Evolutionary conservation across 306 rosid genomes (phyloP), one percentile per base, ranked within the genome.

Genomic region (Ormosia semicastrata): DNA sequence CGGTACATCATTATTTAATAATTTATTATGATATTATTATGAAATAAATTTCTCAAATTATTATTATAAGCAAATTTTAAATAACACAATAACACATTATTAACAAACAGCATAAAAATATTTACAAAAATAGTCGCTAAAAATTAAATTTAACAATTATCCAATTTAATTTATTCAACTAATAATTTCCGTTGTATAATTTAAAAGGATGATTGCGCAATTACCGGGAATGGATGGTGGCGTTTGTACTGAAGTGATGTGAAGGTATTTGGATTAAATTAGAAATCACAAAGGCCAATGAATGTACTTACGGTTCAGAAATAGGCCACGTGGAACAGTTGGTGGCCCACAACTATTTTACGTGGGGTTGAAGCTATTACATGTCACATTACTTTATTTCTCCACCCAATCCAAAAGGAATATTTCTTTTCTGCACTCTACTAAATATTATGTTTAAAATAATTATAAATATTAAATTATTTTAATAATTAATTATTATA

Each of bases 201-300:
- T 2, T 63, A 2, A 73, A 41, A 74, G 29, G 30, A 0, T 37
- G 11, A 17, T 33, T 32, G 30, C 64, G 52, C 13, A 64, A 65
- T 77, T 50, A 39, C 36, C 5, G 41, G 54, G 10, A 50, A 77
- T 17, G 57, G 62, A 34, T 18, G 74, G 81, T 17, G 39, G 64
- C 10, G 24, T 69, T 69, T 69, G 65, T 3, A 43, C 13, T 62
- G 17, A 13, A 33, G 71, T 46, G 60, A 46, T 2, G 62, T 7
- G 54, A 32, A 14, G 72, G 17, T 56, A 52, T 75, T 75, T 44
- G 36, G 58, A 76, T 76, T 3, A 34, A 49, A 76, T 76, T 76
- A 76, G 62, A 18, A 47, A 4, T 60, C 80, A 5, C 9, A 56
- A 36, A 18, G 4, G 30, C 37, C 41, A 66, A 49, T 53, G 11